Evolutionary conservation across 768 basidiomycete species (phyloP), one percentile per base, ranked within the genome.

Genomic region (Lactarius sanguifluus): DNA sequence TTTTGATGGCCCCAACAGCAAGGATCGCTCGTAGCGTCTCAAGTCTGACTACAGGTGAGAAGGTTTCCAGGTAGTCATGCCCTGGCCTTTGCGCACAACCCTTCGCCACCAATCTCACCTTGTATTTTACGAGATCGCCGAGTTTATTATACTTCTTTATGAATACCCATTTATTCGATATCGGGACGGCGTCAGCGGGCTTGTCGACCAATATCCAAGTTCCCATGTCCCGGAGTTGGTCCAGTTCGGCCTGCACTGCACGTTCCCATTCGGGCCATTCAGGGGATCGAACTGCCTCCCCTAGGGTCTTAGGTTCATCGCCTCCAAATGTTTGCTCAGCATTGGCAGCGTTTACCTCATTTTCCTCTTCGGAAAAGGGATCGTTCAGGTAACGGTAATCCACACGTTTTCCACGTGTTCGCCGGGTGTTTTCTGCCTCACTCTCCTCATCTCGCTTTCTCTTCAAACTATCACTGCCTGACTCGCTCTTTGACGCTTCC

Each of bases 231-330:
- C 10, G 8, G 7, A 45, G 43, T n/a, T 45, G 43, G 20, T 45
- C 9, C 8, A 45, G 0, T 10, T 45, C n/a, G 7, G 20, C 9
- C 0, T n/a, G 7, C 8, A 45, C 20, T 3, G 9, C 8, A 0
- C 9, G 7, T 10, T 45, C 43, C 43, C 43, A 45, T 30, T 30
- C 3, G 30, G 30, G 30, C 30, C 30, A 30, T 30, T 30, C 30
- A 4, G 30, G 30, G 3, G 30, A 30, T 30, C 4, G 30, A 4
- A 30, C 30, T 30, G 30, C 30, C 30, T 30, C 3, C 3, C 5
- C 30, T 3, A 30, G 30, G 30, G 30, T 30, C 30, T 30, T 30
- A 30, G 30, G 30, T 30, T 30, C 30, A 4, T 30, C 30, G 0
- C 30, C 30, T 30, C 30, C 30, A 30, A 30, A 30, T 30, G 30